phyloP scores from a whole-genome alignment of 2,329 filamentous ascomycete species.

The Hypoxylon sp. region DNA sequence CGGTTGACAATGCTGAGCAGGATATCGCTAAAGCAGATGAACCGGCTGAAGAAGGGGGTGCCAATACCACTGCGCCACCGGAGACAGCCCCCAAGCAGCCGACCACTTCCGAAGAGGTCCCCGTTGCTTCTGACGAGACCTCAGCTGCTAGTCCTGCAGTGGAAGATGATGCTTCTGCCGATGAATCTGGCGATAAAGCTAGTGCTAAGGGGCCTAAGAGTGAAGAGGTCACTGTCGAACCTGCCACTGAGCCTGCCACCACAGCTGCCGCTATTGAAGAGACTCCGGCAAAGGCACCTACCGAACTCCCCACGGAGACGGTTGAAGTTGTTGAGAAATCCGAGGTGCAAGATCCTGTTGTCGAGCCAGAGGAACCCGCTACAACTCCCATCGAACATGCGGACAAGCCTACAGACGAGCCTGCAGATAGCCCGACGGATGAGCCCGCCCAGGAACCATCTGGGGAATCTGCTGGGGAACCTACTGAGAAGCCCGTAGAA shows the following conservation, averaged over 20 bases:
- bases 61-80: neutral
- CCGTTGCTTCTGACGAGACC: neutral
- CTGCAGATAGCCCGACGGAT: too few species aligned
- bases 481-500: neutral
- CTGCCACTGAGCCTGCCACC: neutral
- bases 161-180: neutral
- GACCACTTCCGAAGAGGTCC: neutral
- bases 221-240: neutral
- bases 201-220: neutral
- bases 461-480: neutral
- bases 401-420: neutral
- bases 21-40: neutral
- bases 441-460: neutral
- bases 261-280: neutral
- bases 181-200: neutral
- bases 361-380: neutral
- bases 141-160: neutral
- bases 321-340: neutral
- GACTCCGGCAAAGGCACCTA: neutral
- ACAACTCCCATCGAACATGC: neutral
- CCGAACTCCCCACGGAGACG: neutral
- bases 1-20: neutral
- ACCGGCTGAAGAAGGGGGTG: neutral
- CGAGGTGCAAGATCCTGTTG: neutral
- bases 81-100: slow-evolving; percentile 2